Percentiles rank a stretch among this genome's conserved stretches.
These are phyloP conservation scores for Taphrina deformans DNA, from an alignment of 1,139 yeast genomes.

Conservation along the genomic window DNA sequence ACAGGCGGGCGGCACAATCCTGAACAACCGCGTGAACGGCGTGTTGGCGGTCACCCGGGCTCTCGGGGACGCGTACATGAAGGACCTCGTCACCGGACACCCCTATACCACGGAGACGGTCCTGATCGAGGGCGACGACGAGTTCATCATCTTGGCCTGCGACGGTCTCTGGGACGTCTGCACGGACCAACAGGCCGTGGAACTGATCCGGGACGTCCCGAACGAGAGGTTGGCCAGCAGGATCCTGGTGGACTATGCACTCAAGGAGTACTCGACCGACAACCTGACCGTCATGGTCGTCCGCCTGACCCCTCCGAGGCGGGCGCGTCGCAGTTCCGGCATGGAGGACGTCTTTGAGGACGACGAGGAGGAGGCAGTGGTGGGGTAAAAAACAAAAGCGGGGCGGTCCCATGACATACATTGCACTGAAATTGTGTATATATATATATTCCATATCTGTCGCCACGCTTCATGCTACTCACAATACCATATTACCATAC, in stretches of 20 bases:
- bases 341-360: slow-evolving; percentile 18
- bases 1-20: slow-evolving; percentile 77
- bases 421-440: no score
- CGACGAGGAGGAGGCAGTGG: slow-evolving; percentile 19
- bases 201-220: slow-evolving; percentile 56
- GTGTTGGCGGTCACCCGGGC: slow-evolving; percentile 93
- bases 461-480: no score
- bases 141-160: slow-evolving; percentile 82
- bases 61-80: slow-evolving; percentile 91
- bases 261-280: slow-evolving; percentile 80
- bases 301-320: slow-evolving; percentile 45
- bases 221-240: slow-evolving; percentile 72
- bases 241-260: slow-evolving; percentile 69
- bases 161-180: slow-evolving; percentile 97
- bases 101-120: slow-evolving; percentile 93
- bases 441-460: no score
- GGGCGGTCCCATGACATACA: no score
- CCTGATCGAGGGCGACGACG: slow-evolving; percentile 57
- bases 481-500: no score
- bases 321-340: background rate
- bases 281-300: slow-evolving; percentile 92
- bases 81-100: slow-evolving; percentile 80
- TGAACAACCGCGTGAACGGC: slow-evolving; percentile 92
- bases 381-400: slow-evolving; percentile 1
- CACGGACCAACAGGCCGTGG: slow-evolving; percentile 77